These are phyloP conservation scores for Drosera capensis DNA, from an alignment of 148 eudicot species.

Conservation along the genomic window DNA sequence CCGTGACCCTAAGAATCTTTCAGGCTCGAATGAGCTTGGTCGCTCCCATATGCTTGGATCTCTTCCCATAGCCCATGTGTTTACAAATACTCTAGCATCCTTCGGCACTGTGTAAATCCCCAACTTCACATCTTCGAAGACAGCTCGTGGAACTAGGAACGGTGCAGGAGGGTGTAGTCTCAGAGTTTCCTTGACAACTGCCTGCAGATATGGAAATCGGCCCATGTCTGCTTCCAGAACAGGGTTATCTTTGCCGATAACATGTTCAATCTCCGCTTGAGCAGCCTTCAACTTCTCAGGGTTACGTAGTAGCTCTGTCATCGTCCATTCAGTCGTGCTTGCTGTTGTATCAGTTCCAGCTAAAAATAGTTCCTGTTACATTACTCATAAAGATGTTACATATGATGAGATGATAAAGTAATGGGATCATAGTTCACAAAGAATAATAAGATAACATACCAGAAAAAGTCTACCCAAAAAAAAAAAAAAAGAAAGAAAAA, in stretches of 20 bases:
- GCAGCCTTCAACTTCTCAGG: constrained; percentile 1
- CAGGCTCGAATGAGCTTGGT: constrained; percentile 1
- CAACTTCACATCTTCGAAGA: neutral
- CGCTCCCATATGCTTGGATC: constrained; percentile 3
- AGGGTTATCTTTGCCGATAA: neutral
- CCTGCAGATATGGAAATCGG: neutral
- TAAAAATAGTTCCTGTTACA: neutral
- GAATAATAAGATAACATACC: too few species aligned
- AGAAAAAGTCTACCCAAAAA: too few species aligned
- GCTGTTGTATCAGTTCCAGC: constrained; percentile 1
- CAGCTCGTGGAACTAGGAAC: neutral
- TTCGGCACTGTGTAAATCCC: neutral
- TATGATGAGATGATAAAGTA: too few species aligned
- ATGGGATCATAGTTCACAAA: too few species aligned
- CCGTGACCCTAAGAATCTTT: constrained; percentile 6
- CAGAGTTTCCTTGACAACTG: constrained; percentile 1
- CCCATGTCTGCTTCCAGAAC: neutral
- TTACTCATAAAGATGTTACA: neutral
- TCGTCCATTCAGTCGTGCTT: neutral
- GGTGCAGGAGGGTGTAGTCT: neutral
- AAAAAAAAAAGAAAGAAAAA: too few species aligned
- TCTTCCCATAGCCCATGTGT: constrained; percentile 2
- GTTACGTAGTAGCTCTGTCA: constrained; percentile 2
- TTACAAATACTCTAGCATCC: constrained; percentile 4
- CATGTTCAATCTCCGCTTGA: neutral